Percentiles rank a stretch among this genome's conserved stretches.
phyloP scores from a whole-genome alignment of 805 yeast genomes.

The Wickerhamomyces strasburgensis region DNA sequence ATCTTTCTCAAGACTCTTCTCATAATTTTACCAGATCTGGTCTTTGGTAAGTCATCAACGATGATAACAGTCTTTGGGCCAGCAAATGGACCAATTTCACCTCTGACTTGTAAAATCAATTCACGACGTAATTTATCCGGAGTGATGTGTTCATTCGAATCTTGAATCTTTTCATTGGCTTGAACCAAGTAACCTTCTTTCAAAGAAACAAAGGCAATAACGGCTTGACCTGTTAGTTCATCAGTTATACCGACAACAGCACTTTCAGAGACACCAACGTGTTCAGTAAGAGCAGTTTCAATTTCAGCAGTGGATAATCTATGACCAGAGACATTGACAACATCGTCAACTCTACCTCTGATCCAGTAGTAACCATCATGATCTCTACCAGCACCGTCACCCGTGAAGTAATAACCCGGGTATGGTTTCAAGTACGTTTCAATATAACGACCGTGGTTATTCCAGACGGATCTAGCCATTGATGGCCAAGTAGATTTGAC shows the following conservation, averaged over 20 bases:
- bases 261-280: slow-evolving; percentile 77
- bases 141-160: slow-evolving; percentile 27
- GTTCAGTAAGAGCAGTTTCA: slow-evolving; percentile 84
- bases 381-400: slow-evolving; percentile 98
- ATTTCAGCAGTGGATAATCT: slow-evolving; percentile 98
- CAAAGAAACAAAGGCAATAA: slow-evolving; percentile 88
- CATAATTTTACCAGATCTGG: slow-evolving; percentile 98
- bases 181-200: slow-evolving; percentile 42
- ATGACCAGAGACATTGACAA: slow-evolving; percentile 96
- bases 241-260: slow-evolving; percentile 97
- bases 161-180: slow-evolving; percentile 25
- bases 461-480: slow-evolving; percentile 95
- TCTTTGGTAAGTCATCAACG: slow-evolving; percentile 93
- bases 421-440: slow-evolving; percentile 93
- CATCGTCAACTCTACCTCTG: slow-evolving; percentile 97
- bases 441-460: slow-evolving; percentile 77
- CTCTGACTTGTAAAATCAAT: slow-evolving; percentile 82
- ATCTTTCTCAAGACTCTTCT: slow-evolving; percentile 95
- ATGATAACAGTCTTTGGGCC: slow-evolving; percentile 86
- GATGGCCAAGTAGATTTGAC: slow-evolving; percentile 94
- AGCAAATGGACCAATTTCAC: slow-evolving; percentile 85
- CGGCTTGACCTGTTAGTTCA: slow-evolving; percentile 97
- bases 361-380: slow-evolving; percentile 97
- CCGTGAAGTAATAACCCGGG: slow-evolving; percentile 91
- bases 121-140: slow-evolving; percentile 52